Percentiles rank a stretch among this genome's conserved stretches.
These are phyloP conservation scores for Cymbopogon citratus DNA, from an alignment of 176 grass and related monocot species.

Conservation along the genomic window DNA sequence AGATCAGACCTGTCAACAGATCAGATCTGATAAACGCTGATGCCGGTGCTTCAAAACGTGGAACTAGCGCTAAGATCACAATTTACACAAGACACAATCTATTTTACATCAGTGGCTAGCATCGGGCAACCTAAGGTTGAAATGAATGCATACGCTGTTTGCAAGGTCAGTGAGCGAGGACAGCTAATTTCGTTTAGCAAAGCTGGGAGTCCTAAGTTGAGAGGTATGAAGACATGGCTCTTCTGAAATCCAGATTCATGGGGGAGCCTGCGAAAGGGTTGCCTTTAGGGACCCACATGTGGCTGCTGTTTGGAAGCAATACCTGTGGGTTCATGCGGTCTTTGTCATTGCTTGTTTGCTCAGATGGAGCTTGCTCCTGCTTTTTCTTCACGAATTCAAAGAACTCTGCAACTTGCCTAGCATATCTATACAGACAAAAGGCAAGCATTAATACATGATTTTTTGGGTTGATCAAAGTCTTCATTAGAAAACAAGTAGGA, in stretches of 20 bases:
- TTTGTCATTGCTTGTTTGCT: constrained; percentile 27
- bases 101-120: constrained; percentile 32
- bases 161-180: constrained; percentile 28
- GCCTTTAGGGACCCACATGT: constrained; percentile 57
- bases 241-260: constrained; percentile 53
- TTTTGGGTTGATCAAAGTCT: background rate
- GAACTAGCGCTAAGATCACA: constrained; percentile 7
- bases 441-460: background rate
- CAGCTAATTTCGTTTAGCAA: background rate
- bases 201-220: constrained; percentile 39
- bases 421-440: constrained; percentile 49
- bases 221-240: constrained; percentile 69
- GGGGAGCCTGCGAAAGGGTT: constrained; percentile 30
- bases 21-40: background rate
- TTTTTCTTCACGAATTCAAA: constrained; percentile 98
- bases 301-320: constrained; percentile 44
- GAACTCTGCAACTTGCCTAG: constrained; percentile 87
- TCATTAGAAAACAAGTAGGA: background rate
- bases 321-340: constrained; percentile 40
- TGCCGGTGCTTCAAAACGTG: constrained; percentile 3
- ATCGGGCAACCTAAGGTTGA: constrained; percentile 22
- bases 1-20: background rate
- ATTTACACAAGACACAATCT: constrained; percentile 35
- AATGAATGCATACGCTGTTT: constrained; percentile 12
- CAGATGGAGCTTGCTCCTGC: constrained; percentile 52